Base-by-base conservation (phyloP, 2,329 filamentous ascomycete species). In the Colletotrichum orbiculare region DNA sequence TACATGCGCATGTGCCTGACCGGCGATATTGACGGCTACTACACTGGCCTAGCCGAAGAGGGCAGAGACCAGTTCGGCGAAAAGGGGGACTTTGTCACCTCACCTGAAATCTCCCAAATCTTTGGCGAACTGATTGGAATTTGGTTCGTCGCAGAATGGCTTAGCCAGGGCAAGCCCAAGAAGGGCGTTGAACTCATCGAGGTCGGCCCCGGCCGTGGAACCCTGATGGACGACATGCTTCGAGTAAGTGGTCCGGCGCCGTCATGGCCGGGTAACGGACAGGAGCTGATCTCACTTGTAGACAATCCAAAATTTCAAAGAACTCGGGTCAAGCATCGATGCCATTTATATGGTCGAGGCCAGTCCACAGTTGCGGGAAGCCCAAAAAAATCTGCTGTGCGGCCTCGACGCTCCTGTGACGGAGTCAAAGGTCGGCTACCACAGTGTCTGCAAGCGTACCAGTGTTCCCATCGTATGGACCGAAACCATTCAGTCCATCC, bases 1-100 rank as follows among this genome's bases (percentile, higher is more conserved):
- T 99, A 94, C 77, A 99, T 99, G 96, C 94, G 96, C 75, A 97
- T 98, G 90, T 97, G 95, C 76, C 87, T 99, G 68, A 99, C 96
- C 1, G 92, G 92, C 10, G 92, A 96, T 67, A 81, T 93, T 43
- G 94, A 93, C 64, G 96, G 96, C 58, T 99, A 99, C 81, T 99
- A 99, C 79, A 98, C 94, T 1, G 87, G 90, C 6, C 87, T 89
- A 33, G 85, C 90, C 47, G 84, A 85, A 58, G 79, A 87, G 65
- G 89, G 86, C 17, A 87, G 89, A 50, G 94, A 97, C 74, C 94
- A 95, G 68, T 99, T 99, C 72, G 96, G 96, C n/a, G 82, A 87
- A 60, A 92, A 93, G 73, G 96, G 96, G 34, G 96, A 99, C 78
- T 99, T 99, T 74, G 91, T 98, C 55, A 99, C 96, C 0, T 97